Conservation (phyloP, 192 early-diverging fungal genomes). For the Coemansia sp. region DNA sequence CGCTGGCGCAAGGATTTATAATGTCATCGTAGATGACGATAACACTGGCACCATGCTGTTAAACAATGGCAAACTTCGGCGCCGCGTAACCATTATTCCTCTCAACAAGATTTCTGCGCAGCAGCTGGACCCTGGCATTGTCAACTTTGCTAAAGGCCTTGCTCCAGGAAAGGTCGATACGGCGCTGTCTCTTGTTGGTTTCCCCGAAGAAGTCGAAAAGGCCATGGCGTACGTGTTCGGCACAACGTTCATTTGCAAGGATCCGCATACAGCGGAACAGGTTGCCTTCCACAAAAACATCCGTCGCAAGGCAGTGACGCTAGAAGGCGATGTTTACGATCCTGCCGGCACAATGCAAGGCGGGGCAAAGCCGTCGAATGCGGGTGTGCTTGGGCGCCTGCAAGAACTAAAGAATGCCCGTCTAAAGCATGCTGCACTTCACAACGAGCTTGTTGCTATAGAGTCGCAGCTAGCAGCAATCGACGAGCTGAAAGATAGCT, state of each 20-base stretch:
- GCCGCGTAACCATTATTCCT: constrained; percentile 88
- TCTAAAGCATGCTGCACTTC: constrained; percentile 52
- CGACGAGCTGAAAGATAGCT: constrained; percentile 58
- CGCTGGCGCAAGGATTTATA: constrained; percentile 91
- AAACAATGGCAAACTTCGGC: constrained; percentile 70
- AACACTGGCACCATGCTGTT: constrained; percentile 77
- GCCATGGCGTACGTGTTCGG: constrained; percentile 97
- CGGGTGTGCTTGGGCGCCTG: constrained; percentile 72
- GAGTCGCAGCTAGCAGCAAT: constrained; percentile 57
- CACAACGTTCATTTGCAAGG: constrained; percentile 83
- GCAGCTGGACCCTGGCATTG: constrained; percentile 37
- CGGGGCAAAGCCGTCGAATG: constrained; percentile 74
- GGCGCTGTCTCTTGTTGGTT: constrained; percentile 81
- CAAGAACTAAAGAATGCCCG: constrained; percentile 70
- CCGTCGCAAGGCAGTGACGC: constrained; percentile 85
- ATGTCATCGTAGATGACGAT: constrained; percentile 94
- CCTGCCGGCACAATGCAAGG: constrained; percentile 92
- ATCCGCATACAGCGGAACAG: constrained; percentile 76
- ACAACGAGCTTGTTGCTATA: constrained; percentile 55
- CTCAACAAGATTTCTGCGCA: constrained; percentile 86
- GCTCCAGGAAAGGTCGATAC: constrained; percentile 86
- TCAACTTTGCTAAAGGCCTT: constrained; percentile 71
- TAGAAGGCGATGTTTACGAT: constrained; percentile 96
- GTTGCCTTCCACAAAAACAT: constrained; percentile 89
- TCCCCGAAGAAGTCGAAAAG: constrained; percentile 69